Evolutionary conservation across 2,329 filamentous ascomycete species (phyloP).

Genomic region (Dothistroma septosporum): DNA sequence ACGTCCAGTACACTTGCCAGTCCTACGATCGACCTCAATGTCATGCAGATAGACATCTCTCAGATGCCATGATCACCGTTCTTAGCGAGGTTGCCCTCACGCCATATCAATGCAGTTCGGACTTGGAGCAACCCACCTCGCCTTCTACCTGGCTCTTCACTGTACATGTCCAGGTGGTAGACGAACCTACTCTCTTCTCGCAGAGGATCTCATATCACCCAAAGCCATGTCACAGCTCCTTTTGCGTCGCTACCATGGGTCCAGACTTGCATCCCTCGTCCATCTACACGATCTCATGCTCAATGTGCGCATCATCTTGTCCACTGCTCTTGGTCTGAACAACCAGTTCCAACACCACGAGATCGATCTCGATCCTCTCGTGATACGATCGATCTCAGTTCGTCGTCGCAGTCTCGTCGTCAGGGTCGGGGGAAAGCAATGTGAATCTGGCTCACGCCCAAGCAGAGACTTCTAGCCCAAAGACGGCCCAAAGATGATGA

Average conservation of each 20-base stretch:
- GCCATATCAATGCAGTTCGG: no score
- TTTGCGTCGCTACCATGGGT: no score
- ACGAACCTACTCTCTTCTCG: no score
- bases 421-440: not conserved
- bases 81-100: no score
- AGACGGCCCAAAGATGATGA: not conserved
- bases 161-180: not conserved
- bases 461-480: not conserved
- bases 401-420: not conserved
- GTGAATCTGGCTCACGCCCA: not conserved
- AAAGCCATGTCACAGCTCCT: no score
- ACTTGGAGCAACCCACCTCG: no score
- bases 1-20: no score
- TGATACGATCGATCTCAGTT: not conserved
- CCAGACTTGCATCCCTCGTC: no score
- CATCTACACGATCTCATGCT: not conserved
- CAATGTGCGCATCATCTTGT: not conserved
- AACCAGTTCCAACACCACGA: not conserved
- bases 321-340: not conserved
- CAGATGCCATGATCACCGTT: no score
- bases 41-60: no score
- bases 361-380: not conserved
- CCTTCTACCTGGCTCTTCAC: not conserved
- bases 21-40: no score
- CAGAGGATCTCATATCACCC: no score